Evolutionary conservation across 2,329 filamentous ascomycete species (phyloP).

Genomic region (Alternaria sp.): DNA sequence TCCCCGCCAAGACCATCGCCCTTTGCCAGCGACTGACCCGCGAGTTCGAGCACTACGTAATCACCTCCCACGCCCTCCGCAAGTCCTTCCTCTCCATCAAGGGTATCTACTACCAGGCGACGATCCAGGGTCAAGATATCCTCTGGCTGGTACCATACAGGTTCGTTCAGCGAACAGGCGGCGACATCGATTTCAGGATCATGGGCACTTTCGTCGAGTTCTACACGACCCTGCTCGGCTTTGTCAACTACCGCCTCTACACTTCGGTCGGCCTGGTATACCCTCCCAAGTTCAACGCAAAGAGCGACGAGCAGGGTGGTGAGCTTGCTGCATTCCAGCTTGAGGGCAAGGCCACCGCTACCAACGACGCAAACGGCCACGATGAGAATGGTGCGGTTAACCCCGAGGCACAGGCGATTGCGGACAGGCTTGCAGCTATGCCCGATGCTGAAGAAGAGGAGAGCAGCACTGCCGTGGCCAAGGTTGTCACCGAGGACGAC

Average conservation of each 20-base stretch:
- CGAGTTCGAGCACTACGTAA: constrained; percentile 98
- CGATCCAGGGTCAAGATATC: constrained; percentile 94
- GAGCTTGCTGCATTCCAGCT: constrained; percentile 91
- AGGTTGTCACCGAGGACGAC: constrained; percentile 25
- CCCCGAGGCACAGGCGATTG: constrained; percentile 56
- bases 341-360: constrained; percentile 70
- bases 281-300: constrained; percentile 88
- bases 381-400: constrained; percentile 36
- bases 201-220: constrained; percentile 99
- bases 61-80: constrained; percentile 85
- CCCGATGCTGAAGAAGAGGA: constrained; percentile 47
- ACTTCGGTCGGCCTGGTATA: constrained; percentile 91
- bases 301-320: constrained; percentile 85
- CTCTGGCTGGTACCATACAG: constrained; percentile 97
- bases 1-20: constrained; percentile 94
- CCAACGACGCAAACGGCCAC: constrained; percentile 35
- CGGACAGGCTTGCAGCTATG: constrained; percentile 52
- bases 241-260: constrained; percentile 95
- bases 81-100: constrained; percentile 99
- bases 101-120: constrained; percentile 99
- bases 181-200: constrained; percentile 96
- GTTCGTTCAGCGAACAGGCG: constrained; percentile 93
- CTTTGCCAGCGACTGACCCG: constrained; percentile 90
- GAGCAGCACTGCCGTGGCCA: constrained; percentile 35
- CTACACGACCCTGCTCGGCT: constrained; percentile 94